A percentile compares a stretch with the other conserved stretches of the same genome.
phyloP scores from a whole-genome alignment of 345 rosid genomes.

The Limnanthes douglasii region DNA sequence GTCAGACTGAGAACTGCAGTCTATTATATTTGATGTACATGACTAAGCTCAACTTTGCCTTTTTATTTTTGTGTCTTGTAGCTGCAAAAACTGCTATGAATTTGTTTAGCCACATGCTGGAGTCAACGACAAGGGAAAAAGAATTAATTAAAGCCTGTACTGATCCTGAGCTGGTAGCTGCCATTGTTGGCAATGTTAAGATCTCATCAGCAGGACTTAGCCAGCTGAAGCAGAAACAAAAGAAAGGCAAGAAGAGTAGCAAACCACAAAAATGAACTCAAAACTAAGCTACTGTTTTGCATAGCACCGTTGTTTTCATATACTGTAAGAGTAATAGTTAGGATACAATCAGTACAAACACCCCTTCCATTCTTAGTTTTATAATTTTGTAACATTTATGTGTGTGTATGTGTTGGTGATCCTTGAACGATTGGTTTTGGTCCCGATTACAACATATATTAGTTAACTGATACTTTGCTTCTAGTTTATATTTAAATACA shows the following conservation, averaged over 20 bases:
- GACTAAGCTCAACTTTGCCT: neutral
- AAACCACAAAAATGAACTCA: too few species aligned
- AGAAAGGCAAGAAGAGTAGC: slow-evolving; percentile 59
- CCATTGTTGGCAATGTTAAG: slow-evolving; percentile 85
- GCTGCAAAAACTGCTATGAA: slow-evolving; percentile 93
- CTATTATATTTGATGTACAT: neutral
- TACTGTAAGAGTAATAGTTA: too few species aligned
- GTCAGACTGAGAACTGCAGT: neutral
- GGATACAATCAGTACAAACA: too few species aligned
- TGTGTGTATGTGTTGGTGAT: too few species aligned
- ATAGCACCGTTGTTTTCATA: too few species aligned
- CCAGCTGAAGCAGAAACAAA: slow-evolving; percentile 94
- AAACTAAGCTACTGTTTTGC: too few species aligned
- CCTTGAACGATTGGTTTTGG: too few species aligned
- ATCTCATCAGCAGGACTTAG: slow-evolving; percentile 83
- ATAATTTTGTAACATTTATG: too few species aligned
- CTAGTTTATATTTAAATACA: too few species aligned
- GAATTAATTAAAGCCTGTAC: slow-evolving; percentile 95
- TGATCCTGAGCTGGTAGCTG: slow-evolving; percentile 85
- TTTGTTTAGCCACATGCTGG: slow-evolving; percentile 76
- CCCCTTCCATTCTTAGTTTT: too few species aligned
- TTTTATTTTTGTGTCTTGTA: slow-evolving; percentile 7
- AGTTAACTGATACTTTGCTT: too few species aligned
- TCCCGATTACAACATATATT: too few species aligned
- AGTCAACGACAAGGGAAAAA: slow-evolving; percentile 73